Evolutionary conservation across 2,329 filamentous ascomycete species (phyloP).

Genomic region (Neophaeococcomyces mojaviensis): DNA sequence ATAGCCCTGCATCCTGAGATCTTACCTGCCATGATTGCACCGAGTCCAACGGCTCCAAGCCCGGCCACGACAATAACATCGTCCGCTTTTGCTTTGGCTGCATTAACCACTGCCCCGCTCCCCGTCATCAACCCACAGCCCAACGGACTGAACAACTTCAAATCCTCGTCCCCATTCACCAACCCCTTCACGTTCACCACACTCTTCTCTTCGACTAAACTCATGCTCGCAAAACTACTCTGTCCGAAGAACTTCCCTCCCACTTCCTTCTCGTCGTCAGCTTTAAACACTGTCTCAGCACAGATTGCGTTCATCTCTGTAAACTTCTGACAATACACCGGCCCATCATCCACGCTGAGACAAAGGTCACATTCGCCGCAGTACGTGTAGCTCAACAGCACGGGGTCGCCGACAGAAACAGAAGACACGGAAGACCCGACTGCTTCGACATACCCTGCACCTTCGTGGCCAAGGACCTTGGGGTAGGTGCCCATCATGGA

Average conservation of each 20-base stretch:
- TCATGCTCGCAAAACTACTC: constrained; percentile 36
- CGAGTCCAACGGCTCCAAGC: constrained; percentile 41
- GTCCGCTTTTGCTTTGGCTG: constrained; percentile 29
- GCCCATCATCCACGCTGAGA: constrained; percentile 34
- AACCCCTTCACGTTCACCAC: constrained; percentile 37
- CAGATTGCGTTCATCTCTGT: constrained; percentile 39
- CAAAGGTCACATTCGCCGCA: constrained; percentile 44
- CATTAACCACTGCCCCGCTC: constrained; percentile 34
- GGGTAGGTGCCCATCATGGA: constrained; percentile 36
- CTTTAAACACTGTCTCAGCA: constrained; percentile 5
- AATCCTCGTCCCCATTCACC: constrained; percentile 27
- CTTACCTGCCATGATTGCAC: constrained; percentile 43
- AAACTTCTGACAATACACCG: constrained; percentile 44
- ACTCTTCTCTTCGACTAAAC: constrained; percentile 33
- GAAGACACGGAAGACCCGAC: constrained; percentile 36
- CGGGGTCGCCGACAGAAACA: constrained; percentile 39
- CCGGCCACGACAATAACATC: constrained; percentile 38
- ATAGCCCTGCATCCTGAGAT: constrained; percentile 34
- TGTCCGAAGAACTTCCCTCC: constrained; percentile 43
- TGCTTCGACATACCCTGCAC: constrained; percentile 44
- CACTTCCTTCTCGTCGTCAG: constrained; percentile 25
- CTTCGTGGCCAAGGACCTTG: constrained; percentile 48
- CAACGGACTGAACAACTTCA: constrained; percentile 38
- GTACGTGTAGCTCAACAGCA: constrained; percentile 43
- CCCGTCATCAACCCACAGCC: constrained; percentile 44